Evolutionary conservation across 2,329 filamentous ascomycete genomes (phyloP), one percentile per base, ranked within the genome.

Genomic region (Aspergillus sp.): DNA sequence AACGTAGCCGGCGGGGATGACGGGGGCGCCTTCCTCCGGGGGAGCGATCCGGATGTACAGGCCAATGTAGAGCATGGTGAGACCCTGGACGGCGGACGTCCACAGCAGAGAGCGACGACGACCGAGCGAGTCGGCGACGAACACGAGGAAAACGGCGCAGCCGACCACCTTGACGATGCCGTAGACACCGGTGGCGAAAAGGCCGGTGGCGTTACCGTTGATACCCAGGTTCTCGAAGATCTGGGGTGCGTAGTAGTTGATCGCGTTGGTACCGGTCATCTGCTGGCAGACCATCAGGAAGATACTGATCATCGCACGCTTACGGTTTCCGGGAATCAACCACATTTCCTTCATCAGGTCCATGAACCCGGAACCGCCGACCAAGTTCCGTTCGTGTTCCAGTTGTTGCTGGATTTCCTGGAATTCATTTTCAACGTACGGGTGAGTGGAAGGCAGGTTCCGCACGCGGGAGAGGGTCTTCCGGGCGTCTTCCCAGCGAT

Each of bases 111-210:
- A 84, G 66, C 83, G 80, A 61, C 87, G 78, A 58, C 89, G 84
- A 22, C 89, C 89, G 1, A 91, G 83, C 2, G 86, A 87, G 71
- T 91, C 89, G 60, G 87, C 87, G 14, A 84, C 83, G 65, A 90
- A 87, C 64, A 88, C 70, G 26, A 91, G 80, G 78, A 91, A 91
- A 55, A 81, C 69, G 5, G 82, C 80, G 69, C 87, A 90, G 45
- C 85, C 84, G 16, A 79, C 60, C 56, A 78, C 73, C 60, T 77
- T 72, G 16, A 73, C 67, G 39, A 78, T 73, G 11, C 76, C 76
- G 11, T 73, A 75, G 3, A 79, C 74, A 36, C 77, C 76, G 0
- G 75, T 77, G 2, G 75, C 75, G 4, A 78, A 70, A 0, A 78
- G 71, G 0, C 70, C 72, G 9, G 70, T 75, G 7, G 75, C 75